Conservation (phyloP, 2,329 filamentous ascomycete species). For the Davidsoniella neocaledoniae region DNA sequence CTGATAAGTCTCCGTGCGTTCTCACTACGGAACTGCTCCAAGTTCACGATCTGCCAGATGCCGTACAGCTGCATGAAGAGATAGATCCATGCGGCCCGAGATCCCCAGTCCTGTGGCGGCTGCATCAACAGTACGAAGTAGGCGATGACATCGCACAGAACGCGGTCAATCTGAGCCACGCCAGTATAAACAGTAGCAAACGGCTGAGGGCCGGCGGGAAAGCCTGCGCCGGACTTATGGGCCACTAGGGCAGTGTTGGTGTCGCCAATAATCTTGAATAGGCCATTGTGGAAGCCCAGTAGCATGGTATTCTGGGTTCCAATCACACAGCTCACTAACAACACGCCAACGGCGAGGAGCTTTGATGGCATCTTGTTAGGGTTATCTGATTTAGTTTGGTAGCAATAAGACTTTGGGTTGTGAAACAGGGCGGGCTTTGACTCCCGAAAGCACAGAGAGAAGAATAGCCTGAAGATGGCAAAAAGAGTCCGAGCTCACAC, state of each 20-base stretch:
- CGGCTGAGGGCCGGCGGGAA: slow-evolving; percentile 3
- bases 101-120: neutral
- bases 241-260: neutral
- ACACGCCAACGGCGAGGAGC: neutral
- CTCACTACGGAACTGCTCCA: slow-evolving; percentile 6
- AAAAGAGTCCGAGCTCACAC: no score
- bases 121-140: slow-evolving; percentile 8
- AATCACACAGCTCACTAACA: neutral
- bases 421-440: no score
- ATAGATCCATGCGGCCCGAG: neutral
- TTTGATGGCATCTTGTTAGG: neutral
- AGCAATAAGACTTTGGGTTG: no score
- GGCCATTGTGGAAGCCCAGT: slow-evolving; percentile 5
- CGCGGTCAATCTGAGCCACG: slow-evolving; percentile 1
- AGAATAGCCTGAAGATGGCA: no score
- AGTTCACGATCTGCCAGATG: slow-evolving; percentile 2
- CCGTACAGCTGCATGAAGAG: slow-evolving; percentile 7
- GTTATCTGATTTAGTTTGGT: neutral
- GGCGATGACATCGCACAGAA: slow-evolving; percentile 1
- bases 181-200: neutral
- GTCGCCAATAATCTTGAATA: slow-evolving; percentile 2
- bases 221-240: neutral
- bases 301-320: neutral
- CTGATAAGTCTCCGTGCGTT: neutral
- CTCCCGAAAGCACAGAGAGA: no score